phyloP scores from a whole-genome alignment of 208 protist genomes.

The Leptomonas pyrrhocoris region DNA sequence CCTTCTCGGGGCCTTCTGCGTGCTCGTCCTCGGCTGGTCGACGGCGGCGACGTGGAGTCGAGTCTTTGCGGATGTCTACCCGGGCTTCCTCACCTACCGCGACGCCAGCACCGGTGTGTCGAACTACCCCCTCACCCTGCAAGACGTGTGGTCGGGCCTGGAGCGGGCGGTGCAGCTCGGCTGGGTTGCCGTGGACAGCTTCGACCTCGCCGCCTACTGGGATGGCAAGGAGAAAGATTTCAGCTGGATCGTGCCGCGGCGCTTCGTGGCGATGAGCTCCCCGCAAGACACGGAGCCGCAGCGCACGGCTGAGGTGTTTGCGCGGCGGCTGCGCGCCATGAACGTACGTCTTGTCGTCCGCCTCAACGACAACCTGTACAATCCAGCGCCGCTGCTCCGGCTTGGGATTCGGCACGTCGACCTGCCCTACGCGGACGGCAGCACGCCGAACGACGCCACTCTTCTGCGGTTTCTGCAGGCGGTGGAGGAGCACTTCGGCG shows the following conservation, averaged over 20 bases:
- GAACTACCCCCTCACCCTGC: conserved; percentile 82
- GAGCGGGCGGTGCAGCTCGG: conserved; percentile 60
- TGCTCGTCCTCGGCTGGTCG: conserved; percentile 67
- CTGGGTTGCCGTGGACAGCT: conserved; percentile 87
- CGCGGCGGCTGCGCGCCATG: conserved; percentile 64
- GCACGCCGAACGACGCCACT: conserved; percentile 81
- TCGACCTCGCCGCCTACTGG: conserved; percentile 91
- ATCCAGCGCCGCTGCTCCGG: conserved; percentile 73
- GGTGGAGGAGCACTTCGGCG: conserved; percentile 64
- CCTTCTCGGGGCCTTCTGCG: conserved; percentile 74
- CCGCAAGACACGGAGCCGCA: conserved; percentile 47
- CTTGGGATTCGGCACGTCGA: conserved; percentile 94
- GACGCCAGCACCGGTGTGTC: conserved; percentile 91
- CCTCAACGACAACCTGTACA: conserved; percentile 95
- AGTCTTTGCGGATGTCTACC: conserved; percentile 66
- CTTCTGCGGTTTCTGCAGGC: conserved; percentile 90
- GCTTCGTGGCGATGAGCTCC: conserved; percentile 93
- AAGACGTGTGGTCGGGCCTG: conserved; percentile 81
- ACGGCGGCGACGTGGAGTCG: conserved; percentile 57
- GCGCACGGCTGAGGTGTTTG: conserved; percentile 42
- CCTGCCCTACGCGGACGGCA: conserved; percentile 94
- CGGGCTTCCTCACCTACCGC: conserved; percentile 90
- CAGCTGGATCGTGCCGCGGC: conserved; percentile 95
- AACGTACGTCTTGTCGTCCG: conserved; percentile 93
- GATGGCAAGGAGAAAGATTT: conserved; percentile 89